Percentiles rank a stretch among this genome's conserved stretches.
phyloP scores from a whole-genome alignment of 2,329 filamentous ascomycete species.

The Diaporthe sp. region DNA sequence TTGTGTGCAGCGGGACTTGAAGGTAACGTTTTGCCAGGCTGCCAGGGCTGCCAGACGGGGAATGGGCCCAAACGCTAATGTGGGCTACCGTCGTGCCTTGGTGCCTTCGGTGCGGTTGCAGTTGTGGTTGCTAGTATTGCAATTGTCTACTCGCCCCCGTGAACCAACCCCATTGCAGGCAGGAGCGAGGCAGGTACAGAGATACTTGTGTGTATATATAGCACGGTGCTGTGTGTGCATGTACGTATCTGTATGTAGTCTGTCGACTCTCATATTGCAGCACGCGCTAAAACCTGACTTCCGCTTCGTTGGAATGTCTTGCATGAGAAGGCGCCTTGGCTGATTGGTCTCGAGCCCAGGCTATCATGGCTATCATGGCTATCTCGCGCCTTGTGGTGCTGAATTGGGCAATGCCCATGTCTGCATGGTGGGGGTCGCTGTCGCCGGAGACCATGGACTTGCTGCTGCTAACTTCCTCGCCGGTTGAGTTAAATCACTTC shows the following conservation, averaged over 20 bases:
- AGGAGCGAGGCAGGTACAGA: slow-evolving; percentile 16
- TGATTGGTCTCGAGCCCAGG: slow-evolving; percentile 14
- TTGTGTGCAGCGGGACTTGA: slow-evolving; percentile 25
- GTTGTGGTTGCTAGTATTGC: neutral
- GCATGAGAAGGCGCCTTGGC: slow-evolving; percentile 28
- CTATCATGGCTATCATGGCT: slow-evolving; percentile 25
- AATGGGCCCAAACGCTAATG: slow-evolving; percentile 22
- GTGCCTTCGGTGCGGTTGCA: slow-evolving; percentile 1
- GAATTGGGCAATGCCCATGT: neutral
- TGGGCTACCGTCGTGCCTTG: slow-evolving; percentile 2
- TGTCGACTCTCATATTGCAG: neutral
- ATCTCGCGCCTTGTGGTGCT: slow-evolving; percentile 9
- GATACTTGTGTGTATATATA: slow-evolving; percentile 4
- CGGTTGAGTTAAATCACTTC: slow-evolving; percentile 27
- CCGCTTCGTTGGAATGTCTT: slow-evolving; percentile 29
- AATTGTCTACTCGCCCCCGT: neutral
- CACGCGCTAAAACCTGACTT: slow-evolving; percentile 7
- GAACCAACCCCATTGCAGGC: neutral
- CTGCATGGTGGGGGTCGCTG: slow-evolving; percentile 13
- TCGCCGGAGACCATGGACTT: neutral
- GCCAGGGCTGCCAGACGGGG: slow-evolving; percentile 6
- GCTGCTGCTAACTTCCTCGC: neutral
- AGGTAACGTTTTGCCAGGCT: slow-evolving; percentile 28
- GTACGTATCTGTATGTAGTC: neutral
- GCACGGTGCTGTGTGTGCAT: neutral